These are phyloP conservation scores for Mortierella sp. DNA, from an alignment of 371 early-diverging fungal species.

Conservation along the genomic window DNA sequence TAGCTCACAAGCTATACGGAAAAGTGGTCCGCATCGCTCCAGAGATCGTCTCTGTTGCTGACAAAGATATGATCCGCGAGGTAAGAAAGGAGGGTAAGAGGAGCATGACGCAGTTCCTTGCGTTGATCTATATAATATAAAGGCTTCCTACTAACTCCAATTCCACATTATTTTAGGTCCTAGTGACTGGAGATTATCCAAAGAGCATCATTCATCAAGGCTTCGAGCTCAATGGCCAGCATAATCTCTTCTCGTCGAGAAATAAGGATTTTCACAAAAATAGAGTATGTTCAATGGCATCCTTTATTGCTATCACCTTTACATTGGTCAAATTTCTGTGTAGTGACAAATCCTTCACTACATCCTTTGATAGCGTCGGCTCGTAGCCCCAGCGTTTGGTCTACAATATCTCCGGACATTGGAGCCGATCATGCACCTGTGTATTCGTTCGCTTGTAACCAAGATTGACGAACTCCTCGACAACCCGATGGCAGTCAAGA, in stretches of 20 bases:
- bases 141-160: not conserved
- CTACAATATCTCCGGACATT: constrained; percentile 32
- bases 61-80: constrained; percentile 23
- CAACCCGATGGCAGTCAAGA: not conserved
- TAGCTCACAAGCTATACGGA: constrained; percentile 9
- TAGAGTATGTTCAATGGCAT: constrained; percentile 12
- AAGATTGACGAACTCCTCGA: constrained; percentile 18
- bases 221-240: constrained; percentile 29
- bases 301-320: too few species aligned
- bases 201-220: constrained; percentile 38
- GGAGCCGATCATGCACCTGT: constrained; percentile 40
- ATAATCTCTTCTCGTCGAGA: constrained; percentile 34
- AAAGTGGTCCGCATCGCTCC: constrained; percentile 9
- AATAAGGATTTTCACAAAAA: constrained; percentile 47
- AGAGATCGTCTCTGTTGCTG: constrained; percentile 15
- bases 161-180: constrained; percentile 5
- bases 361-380: constrained; percentile 15
- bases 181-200: constrained; percentile 33
- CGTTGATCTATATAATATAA: not conserved
- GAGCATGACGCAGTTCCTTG: not conserved
- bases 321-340: not conserved
- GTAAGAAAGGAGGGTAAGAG: not conserved
- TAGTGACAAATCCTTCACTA: not conserved
- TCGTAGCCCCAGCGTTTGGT: constrained; percentile 40
- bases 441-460: constrained; percentile 26